Base-by-base conservation (phyloP, 2,329 filamentous ascomycete genomes). In the Fusarium chuoi region DNA sequence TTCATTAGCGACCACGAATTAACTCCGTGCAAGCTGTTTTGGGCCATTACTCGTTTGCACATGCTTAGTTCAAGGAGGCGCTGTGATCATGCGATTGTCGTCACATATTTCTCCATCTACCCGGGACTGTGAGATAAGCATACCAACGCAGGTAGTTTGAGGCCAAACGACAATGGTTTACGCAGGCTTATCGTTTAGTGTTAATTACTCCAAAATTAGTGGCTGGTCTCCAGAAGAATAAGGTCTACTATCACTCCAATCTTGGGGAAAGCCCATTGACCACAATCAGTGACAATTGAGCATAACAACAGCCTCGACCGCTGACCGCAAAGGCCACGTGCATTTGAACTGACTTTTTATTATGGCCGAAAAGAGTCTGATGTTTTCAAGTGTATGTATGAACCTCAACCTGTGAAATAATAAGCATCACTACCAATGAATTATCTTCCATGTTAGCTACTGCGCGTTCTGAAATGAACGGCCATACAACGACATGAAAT, bases 161-260 rank as follows among this genome's bases (percentile, higher is more conserved):
- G 15, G 28, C 17, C 22, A 24, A 13, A 18, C 17, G 15, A 6
- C 11, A 13, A 51, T n/a, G 0, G 4, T 11, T 35, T 11, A 24
- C 12, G 15, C 12, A 4, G 8, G 4, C 17, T 11, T 4, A 11
- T 11, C 6, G 12, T 5, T 35, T 7, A 9, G 11, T n/a, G 5
- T 33, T 18, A 6, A 7, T 33, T 20, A 14, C 13, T 11, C 1
- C 3, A 28, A 5, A 4, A 0, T 24, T 28, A 3, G 30, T 24
- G 2, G 8, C 30, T 14, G 1, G 6, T 7, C n/a, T 15, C 30
- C 1, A 3, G 0, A 12, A 14, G 2, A 18, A 5, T 35, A 17
- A 24, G 7, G 8, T 51, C 4, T 51, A 1, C 11, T 20, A 6
- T 6, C 12, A 14, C 13, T 33, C 5, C 14, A 14, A 33, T 13